A percentile compares a stretch with the other conserved stretches of the same genome.
phyloP scores from a whole-genome alignment of 257 asterid genomes.

The Buddleja alternifolia region DNA sequence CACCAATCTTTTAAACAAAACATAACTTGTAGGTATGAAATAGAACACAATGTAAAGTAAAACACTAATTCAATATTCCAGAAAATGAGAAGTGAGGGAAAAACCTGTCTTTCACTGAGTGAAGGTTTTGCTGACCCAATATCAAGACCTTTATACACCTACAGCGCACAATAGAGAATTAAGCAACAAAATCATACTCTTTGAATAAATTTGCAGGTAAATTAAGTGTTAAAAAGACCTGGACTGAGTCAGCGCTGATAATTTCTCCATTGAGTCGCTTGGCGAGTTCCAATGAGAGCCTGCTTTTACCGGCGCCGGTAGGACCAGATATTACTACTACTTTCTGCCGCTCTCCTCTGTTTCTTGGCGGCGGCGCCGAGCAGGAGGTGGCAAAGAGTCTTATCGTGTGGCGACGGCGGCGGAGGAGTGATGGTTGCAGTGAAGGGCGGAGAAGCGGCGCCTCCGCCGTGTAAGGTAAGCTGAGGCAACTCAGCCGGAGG shows the following conservation, averaged over 20 bases:
- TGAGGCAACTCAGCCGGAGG: conserved; percentile 58
- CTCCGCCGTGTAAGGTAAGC: conserved; percentile 41
- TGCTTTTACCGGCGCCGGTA: conserved; percentile 96
- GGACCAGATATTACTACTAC: conserved; percentile 94
- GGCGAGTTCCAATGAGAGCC: conserved; percentile 85
- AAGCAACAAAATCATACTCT: background rate
- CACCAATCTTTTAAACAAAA: conserved; percentile 1
- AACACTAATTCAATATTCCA: background rate
- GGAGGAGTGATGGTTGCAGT: conserved; percentile 21
- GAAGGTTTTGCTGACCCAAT: conserved; percentile 96
- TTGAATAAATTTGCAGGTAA: background rate
- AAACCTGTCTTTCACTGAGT: conserved; percentile 68
- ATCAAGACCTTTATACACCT: conserved; percentile 95
- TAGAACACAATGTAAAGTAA: background rate
- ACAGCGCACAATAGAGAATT: conserved; percentile 19
- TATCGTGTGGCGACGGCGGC: conserved; percentile 24
- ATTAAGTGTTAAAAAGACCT: conserved; percentile 42
- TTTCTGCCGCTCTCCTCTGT: conserved; percentile 48
- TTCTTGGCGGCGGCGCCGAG: conserved; percentile 32
- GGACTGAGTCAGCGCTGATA: conserved; percentile 94
- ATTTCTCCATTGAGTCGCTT: conserved; percentile 90
- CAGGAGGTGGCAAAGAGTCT: conserved; percentile 44
- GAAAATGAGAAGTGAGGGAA: background rate
- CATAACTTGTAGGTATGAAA: background rate
- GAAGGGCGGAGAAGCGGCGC: conserved; percentile 39